Percentiles rank a stretch among this genome's conserved stretches.
phyloP scores from a whole-genome alignment of 2,329 filamentous ascomycete species.

The Aspergillus aculeatinus region DNA sequence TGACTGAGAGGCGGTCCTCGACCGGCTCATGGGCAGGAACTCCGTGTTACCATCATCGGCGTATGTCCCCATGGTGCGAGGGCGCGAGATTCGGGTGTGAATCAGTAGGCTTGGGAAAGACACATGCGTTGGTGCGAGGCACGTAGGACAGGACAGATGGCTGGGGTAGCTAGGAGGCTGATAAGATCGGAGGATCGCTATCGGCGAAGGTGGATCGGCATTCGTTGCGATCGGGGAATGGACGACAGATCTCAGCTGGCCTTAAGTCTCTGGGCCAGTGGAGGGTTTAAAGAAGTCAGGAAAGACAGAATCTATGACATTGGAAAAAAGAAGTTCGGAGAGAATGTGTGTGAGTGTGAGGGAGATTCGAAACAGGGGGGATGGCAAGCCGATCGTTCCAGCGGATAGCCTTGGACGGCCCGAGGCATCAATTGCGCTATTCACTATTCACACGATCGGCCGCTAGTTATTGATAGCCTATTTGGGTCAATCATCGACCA shows the following conservation, averaged over 20 bases:
- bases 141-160: slow-evolving; percentile 1
- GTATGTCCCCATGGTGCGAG: slow-evolving; percentile 27
- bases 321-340: not conserved
- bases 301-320: not conserved
- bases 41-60: slow-evolving; percentile 26
- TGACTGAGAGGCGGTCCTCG: slow-evolving; percentile 26
- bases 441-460: not conserved
- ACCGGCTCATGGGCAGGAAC: slow-evolving; percentile 28
- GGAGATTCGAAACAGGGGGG: slow-evolving; percentile 4
- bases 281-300: not conserved
- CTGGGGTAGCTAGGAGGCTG: not conserved
- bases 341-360: not conserved
- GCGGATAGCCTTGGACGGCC: not conserved
- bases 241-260: not conserved
- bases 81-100: slow-evolving; percentile 6
- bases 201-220: not conserved
- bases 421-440: slow-evolving; percentile 1
- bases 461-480: slow-evolving; percentile 4
- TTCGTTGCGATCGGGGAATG: not conserved
- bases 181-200: slow-evolving; percentile 7
- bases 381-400: not conserved
- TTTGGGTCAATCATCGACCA: not conserved
- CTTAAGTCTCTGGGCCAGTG: not conserved
- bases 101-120: not conserved
- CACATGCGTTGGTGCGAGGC: not conserved